Base-by-base conservation (phyloP, 2,329 filamentous ascomycete species). In the Thermothelomyces thermophilus region DNA sequence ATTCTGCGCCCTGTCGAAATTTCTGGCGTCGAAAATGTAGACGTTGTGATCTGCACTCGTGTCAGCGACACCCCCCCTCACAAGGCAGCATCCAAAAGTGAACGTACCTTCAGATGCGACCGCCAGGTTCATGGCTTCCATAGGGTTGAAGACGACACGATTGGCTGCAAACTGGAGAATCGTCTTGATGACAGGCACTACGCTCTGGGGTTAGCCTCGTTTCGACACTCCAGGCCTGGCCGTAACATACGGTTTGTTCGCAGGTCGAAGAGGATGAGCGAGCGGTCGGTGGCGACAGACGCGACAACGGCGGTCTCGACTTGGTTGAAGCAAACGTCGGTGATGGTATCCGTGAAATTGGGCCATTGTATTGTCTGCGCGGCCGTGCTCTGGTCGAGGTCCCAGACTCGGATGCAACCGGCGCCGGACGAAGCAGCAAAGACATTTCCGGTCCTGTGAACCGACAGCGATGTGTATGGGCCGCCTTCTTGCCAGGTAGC, bases 21-120 rank as follows among this genome's bases (percentile, higher is more conserved):
- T 91, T 60, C 93, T 81, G 80, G 94, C 94, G 68, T 98, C 93
- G 63, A 98, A 98, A 53, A 96, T 79, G 63, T 90, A 88, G 36
- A 86, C 78, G 67, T 95, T 94, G 71, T 96, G 91, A 63, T 97
- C 93, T 55, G n/a, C 16, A 20, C 3, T 9, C n/a, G 5, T n/a
- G 46, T 54, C 13, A 54, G 49, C 46, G 36, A 20, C 3, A 9
- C 31, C 7, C 28, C 2, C 17, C 28, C 2, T 20, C 6, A 10
- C 13, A 3, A 17, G 6, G 6, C 3, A 16, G 2, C 13, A 10
- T 5, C 14, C 9, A 31, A 10, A 14, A 13, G 17, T 11, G 2
- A 1, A 28, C 45, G 20, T 34, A 56, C 48, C 56, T 73, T 98
- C 93, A 60, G 87, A 94, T 11, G 88, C 93, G 26, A 90, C 83